Base-by-base conservation (phyloP, 179 eudicot species). In the Spergularia azorica region DNA sequence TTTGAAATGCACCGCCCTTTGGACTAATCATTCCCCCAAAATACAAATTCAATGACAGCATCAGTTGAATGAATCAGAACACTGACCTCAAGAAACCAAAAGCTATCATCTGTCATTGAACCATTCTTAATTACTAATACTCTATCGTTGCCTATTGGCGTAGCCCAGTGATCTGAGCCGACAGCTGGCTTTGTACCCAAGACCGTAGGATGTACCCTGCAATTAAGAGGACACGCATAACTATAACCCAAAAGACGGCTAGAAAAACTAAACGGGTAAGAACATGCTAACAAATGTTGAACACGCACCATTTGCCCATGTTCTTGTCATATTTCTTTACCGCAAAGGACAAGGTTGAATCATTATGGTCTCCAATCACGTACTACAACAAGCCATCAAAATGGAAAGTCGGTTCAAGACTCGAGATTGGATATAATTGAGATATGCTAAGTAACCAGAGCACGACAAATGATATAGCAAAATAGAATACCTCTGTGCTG, bases 21-120 rank as follows among this genome's bases (percentile, higher is more conserved):
- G 32, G 13, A 69, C 55, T 43, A 10, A 20, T 15, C 11, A 38
- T 72, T 52, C 32, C 17, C 38, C 50, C 38, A 14, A 57, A 51
- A 70, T 17, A 21, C 58, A 17, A 48, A 52, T 43, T 67, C 18
- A 56, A 26, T 67, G 50, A 70, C 39, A 63, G 57, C 13, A 21
- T n/a, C 39, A 11, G 15, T 46, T 67, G 2, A 66, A 38, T 4
- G 20, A 12, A 13, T 21, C 4, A 71, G 72, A 39, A 59, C 13
- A 72, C 87, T 50, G 58, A 94, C 98, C 95, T 94, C 97, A 65
- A 94, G 96, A 86, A 94, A 89, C 98, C 98, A 94, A 78, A 81
- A 75, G 78, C 84, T 78, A 62, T 92, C 96, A 76, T 83, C 88
- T 9, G 80, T 59, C 48, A 76, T 4, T 0, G 94, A 83, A 62